Evolutionary conservation across 2,329 filamentous ascomycete genomes (phyloP).

Genomic region (Colletotrichum tamarilloi): DNA sequence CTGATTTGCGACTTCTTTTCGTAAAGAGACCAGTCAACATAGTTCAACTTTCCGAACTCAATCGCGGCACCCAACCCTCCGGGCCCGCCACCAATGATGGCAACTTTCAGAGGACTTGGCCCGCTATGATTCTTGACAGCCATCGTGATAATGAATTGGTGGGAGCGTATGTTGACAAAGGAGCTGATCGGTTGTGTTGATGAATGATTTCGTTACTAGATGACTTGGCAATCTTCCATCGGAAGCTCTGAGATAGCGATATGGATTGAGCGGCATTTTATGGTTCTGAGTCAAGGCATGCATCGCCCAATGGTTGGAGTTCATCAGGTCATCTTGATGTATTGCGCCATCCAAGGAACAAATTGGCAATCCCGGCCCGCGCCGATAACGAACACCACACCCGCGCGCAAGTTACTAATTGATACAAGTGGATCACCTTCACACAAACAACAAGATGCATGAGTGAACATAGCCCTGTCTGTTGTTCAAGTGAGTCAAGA

Average conservation of each 20-base stretch:
- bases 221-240: background rate
- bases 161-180: background rate
- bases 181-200: no score
- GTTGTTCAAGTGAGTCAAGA: no score
- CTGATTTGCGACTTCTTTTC: constrained; percentile 50
- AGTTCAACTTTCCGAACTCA: constrained; percentile 41
- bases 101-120: constrained; percentile 12
- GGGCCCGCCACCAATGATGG: constrained; percentile 42
- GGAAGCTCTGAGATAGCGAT: background rate
- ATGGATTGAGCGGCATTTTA: constrained; percentile 22
- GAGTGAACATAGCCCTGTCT: no score
- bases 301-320: constrained; percentile 6
- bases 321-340: constrained; percentile 7
- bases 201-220: background rate
- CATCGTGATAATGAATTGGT: background rate
- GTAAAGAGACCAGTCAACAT: constrained; percentile 48
- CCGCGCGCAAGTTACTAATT: background rate
- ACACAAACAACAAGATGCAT: background rate
- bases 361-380: constrained; percentile 27
- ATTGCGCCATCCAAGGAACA: constrained; percentile 26
- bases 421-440: background rate
- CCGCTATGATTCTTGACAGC: background rate
- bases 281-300: background rate
- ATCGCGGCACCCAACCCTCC: constrained; percentile 47
- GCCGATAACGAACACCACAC: constrained; percentile 20